These are phyloP conservation scores for Metschnikowia orientalis DNA, from an alignment of 805 yeast species.

Conservation along the genomic window DNA sequence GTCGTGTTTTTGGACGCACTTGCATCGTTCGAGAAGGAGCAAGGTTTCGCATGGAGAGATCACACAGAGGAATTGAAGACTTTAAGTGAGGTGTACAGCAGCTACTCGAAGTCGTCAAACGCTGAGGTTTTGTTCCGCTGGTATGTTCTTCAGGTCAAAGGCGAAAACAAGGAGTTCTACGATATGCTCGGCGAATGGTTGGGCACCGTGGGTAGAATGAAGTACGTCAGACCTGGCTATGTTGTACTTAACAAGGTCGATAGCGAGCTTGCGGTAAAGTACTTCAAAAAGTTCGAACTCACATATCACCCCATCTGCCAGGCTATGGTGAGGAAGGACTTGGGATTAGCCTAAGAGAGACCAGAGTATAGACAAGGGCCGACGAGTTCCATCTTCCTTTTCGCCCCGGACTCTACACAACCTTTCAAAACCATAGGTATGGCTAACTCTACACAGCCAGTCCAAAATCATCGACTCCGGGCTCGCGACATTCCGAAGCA, in stretches of 20 bases:
- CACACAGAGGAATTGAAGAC: conserved; percentile 29
- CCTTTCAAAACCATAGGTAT: too few species aligned
- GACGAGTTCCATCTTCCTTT: too few species aligned
- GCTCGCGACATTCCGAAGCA: too few species aligned
- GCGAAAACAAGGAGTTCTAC: conserved; percentile 44
- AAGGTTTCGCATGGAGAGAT: conserved; percentile 35
- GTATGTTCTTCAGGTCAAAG: conserved; percentile 62
- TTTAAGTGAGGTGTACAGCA: conserved; percentile 32
- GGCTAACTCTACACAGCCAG: too few species aligned
- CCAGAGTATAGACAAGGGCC: background rate
- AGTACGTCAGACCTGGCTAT: conserved; percentile 86
- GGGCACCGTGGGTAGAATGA: conserved; percentile 92
- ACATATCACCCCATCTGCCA: conserved; percentile 84
- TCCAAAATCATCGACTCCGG: too few species aligned
- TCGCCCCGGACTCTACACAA: too few species aligned
- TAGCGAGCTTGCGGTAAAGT: conserved; percentile 56
- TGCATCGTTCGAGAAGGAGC: conserved; percentile 43
- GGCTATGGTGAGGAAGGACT: conserved; percentile 77
- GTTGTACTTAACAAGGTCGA: conserved; percentile 60
- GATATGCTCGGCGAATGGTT: conserved; percentile 71
- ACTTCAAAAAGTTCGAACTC: conserved; percentile 55
- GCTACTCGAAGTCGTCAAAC: conserved; percentile 54
- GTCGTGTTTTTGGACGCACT: conserved; percentile 75
- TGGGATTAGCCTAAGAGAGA: conserved; percentile 36
- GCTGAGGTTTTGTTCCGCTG: conserved; percentile 81